These are phyloP conservation scores for Datisca glomerata DNA, from an alignment of 306 rosid species.

Conservation along the genomic window DNA sequence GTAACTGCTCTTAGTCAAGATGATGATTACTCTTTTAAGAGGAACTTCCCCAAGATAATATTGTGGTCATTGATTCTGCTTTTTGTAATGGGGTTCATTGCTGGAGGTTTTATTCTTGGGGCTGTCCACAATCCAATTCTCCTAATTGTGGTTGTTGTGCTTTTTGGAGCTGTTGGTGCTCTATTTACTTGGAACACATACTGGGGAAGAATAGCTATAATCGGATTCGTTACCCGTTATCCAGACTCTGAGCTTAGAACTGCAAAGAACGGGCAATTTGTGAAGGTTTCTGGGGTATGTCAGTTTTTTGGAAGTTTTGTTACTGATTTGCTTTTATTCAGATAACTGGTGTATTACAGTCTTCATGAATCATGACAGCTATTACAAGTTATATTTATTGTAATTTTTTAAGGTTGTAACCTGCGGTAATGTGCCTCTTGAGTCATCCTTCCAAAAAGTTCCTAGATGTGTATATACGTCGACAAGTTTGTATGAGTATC, in stretches of 20 bases:
- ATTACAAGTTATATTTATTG: background rate
- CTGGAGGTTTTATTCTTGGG: constrained; percentile 97
- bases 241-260: constrained; percentile 97
- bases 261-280: constrained; percentile 94
- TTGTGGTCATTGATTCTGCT: constrained; percentile 93
- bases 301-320: constrained; percentile 1
- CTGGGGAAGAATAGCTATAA: constrained; percentile 79
- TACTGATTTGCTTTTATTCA: background rate
- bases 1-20: constrained; percentile 69
- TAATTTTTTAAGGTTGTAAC: constrained; percentile 71
- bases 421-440: constrained; percentile 94
- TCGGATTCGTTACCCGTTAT: constrained; percentile 65
- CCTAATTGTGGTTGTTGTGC: constrained; percentile 73
- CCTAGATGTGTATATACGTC: constrained; percentile 97
- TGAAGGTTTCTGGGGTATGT: constrained; percentile 99
- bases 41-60: constrained; percentile 83
- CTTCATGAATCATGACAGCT: constrained; percentile 1
- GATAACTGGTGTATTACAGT: background rate
- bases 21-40: constrained; percentile 75
- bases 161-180: constrained; percentile 62
- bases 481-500: constrained; percentile 82
- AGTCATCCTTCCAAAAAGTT: constrained; percentile 84
- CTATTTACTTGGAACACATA: constrained; percentile 88
- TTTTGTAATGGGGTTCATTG: constrained; percentile 94
- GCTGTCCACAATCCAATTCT: constrained; percentile 91